Conservation (phyloP, 2,329 filamentous ascomycete genomes). For the Cordyceps pruinosa region DNA sequence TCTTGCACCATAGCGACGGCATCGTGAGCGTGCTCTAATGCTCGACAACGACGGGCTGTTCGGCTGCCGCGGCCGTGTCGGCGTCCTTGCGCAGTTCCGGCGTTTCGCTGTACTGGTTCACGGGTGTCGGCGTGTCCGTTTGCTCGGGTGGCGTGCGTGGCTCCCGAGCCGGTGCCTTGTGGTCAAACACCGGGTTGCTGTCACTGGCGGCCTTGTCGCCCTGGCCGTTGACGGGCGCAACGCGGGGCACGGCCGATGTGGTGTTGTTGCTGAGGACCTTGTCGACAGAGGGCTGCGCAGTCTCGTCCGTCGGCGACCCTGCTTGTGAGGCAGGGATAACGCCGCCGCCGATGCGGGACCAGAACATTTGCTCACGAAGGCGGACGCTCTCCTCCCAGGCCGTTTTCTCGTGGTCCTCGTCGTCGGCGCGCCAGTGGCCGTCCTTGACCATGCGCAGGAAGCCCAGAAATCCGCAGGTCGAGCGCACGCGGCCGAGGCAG, state of each 20-base stretch:
- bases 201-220: not conserved
- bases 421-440: conserved; percentile 81
- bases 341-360: conserved; percentile 85
- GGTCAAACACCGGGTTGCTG: not conserved
- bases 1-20: too few relatives aligned
- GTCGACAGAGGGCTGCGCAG: not conserved
- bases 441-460: conserved; percentile 89
- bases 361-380: conserved; percentile 92
- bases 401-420: conserved; percentile 73
- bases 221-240: not conserved
- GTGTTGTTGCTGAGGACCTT: not conserved
- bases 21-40: not conserved
- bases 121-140: not conserved
- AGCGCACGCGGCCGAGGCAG: conserved; percentile 75
- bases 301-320: not conserved
- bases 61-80: not conserved
- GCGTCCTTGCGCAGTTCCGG: conserved; percentile 3
- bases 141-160: conserved; percentile 9
- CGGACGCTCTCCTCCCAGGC: conserved; percentile 94
- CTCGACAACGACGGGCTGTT: conserved; percentile 2
- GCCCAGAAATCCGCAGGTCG: conserved; percentile 86
- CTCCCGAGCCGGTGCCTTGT: conserved; percentile 5
- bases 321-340: conserved; percentile 59
- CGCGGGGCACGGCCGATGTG: not conserved
- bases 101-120: not conserved